Evolutionary conservation across 257 asterid species (phyloP).

Genomic region (Penstemon eatonii): DNA sequence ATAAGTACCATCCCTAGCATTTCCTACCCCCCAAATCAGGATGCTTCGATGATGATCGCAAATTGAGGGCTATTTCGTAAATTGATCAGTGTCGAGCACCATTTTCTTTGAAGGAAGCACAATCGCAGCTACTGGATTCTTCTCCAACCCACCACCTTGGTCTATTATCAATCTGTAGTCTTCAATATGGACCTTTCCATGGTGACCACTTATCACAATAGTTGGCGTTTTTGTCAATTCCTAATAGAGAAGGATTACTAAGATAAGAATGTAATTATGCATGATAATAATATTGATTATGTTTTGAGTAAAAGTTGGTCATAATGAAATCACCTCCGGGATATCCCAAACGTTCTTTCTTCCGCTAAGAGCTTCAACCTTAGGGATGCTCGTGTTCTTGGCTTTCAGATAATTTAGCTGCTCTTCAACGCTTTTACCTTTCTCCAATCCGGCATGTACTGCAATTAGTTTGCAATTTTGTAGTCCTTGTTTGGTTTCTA

Average conservation of each 20-base stretch:
- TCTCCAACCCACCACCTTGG: constrained; percentile 70
- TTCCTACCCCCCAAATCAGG: no score
- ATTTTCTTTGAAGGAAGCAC: constrained; percentile 69
- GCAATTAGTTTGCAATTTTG: constrained; percentile 69
- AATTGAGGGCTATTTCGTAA: constrained; percentile 9
- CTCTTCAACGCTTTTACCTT: constrained; percentile 47
- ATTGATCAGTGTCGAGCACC: constrained; percentile 69
- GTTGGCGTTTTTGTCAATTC: constrained; percentile 62
- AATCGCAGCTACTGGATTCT: constrained; percentile 73
- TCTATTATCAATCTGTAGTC: constrained; percentile 74
- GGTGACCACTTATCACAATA: constrained; percentile 78
- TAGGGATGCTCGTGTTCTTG: constrained; percentile 81
- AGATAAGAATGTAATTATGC: neutral
- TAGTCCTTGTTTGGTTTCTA: constrained; percentile 63
- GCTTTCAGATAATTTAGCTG: constrained; percentile 67
- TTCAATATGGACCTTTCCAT: constrained; percentile 65
- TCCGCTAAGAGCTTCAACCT: constrained; percentile 80
- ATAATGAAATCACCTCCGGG: constrained; percentile 57
- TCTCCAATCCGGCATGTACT: constrained; percentile 93
- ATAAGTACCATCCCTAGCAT: no score
- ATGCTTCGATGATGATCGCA: neutral
- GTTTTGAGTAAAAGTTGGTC: neutral
- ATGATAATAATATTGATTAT: neutral
- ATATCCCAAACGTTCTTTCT: constrained; percentile 83
- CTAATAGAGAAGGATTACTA: constrained; percentile 24